Conservation (phyloP, 441 rosid species). For the Metrosideros polymorpha region DNA sequence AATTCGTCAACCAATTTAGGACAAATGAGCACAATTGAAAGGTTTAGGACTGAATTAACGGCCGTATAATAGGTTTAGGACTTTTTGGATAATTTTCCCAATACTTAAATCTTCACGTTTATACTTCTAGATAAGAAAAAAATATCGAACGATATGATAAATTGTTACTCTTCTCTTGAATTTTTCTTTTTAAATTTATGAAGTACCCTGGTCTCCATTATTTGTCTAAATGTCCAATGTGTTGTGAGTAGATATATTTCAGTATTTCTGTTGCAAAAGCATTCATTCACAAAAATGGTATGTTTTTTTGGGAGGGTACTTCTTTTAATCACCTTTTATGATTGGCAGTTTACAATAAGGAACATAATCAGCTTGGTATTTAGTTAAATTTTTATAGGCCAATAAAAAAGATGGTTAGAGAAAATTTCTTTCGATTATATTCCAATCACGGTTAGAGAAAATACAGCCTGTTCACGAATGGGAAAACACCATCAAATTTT, state of each 20-base stretch:
- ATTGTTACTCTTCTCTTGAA: too few species aligned
- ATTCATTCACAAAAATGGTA: neutral
- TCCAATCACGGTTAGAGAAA: neutral
- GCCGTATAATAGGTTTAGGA: neutral
- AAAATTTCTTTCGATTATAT: neutral
- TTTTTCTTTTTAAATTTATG: neutral
- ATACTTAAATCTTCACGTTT: neutral
- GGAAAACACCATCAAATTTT: neutral
- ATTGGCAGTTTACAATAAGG: neutral
- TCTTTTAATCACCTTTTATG: neutral
- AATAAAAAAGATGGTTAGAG: neutral
- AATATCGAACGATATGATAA: too few species aligned
- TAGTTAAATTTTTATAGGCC: neutral
- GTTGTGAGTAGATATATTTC: too few species aligned
- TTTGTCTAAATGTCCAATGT: neutral
- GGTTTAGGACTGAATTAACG: accelerated
- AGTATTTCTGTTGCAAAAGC: too few species aligned
- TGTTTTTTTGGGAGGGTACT: neutral
- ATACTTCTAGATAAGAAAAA: too few species aligned
- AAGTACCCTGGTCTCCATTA: neutral
- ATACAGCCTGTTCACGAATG: neutral
- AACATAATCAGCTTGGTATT: neutral
- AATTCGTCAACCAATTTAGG: accelerated
- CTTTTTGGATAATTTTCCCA: neutral
- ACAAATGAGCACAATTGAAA: neutral